Conservation (phyloP, 306 rosid species). For the Inga laurina region DNA sequence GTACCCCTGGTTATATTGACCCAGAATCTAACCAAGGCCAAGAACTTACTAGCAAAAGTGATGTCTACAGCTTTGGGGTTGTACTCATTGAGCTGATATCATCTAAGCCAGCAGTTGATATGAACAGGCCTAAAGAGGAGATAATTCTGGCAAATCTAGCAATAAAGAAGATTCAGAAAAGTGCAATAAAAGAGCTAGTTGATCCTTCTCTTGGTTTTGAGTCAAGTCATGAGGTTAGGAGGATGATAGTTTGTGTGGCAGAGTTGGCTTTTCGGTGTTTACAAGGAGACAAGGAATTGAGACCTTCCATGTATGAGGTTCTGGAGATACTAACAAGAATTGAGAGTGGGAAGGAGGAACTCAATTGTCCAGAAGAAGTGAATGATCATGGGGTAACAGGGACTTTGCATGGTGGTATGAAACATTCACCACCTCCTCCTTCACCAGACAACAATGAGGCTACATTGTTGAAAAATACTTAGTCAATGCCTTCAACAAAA, state of each 20-base stretch:
- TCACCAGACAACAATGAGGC: constrained; percentile 48
- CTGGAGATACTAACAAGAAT: constrained; percentile 57
- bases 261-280: constrained; percentile 75
- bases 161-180: constrained; percentile 38
- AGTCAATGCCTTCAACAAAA: constrained; percentile 40
- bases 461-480: constrained; percentile 43
- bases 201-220: constrained; percentile 49
- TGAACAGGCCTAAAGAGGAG: constrained; percentile 47
- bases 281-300: constrained; percentile 63
- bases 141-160: constrained; percentile 57
- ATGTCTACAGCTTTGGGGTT: not conserved
- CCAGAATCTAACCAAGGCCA: constrained; percentile 35
- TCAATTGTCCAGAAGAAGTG: constrained; percentile 24
- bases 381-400: constrained; percentile 4
- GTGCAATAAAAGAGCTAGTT: constrained; percentile 38
- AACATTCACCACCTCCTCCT: constrained; percentile 25
- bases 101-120: constrained; percentile 46
- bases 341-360: constrained; percentile 37
- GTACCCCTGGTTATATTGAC: constrained; percentile 60
- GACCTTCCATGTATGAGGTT: constrained; percentile 71
- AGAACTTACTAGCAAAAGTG: not conserved
- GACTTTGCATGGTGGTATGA: constrained; percentile 11
- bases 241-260: constrained; percentile 60
- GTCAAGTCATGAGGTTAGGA: constrained; percentile 28
- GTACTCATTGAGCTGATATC: not conserved